Conservation (phyloP, 116 monocot species). For the Cymodocea nodosa region DNA sequence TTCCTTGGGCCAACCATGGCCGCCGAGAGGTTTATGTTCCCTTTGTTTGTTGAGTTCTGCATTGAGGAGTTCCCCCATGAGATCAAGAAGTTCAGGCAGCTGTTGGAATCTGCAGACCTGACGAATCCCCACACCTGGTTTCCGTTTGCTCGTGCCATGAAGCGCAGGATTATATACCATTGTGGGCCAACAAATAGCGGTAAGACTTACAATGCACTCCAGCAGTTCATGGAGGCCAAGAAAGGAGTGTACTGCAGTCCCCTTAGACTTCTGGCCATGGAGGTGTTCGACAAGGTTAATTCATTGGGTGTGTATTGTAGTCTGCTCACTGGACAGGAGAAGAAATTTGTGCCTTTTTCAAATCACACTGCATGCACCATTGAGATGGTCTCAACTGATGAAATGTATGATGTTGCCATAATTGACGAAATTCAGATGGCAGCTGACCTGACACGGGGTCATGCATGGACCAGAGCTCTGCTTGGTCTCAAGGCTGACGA, state of each 20-base stretch:
- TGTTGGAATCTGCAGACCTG: constrained; percentile 64
- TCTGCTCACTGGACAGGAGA: constrained; percentile 84
- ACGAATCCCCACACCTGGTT: constrained; percentile 85
- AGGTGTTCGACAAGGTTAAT: constrained; percentile 93
- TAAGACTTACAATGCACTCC: constrained; percentile 85
- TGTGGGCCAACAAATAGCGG: constrained; percentile 98
- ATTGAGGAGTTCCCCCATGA: constrained; percentile 38
- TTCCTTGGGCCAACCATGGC: constrained; percentile 20
- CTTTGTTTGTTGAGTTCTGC: constrained; percentile 70
- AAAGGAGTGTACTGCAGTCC: constrained; percentile 86
- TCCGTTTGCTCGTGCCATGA: constrained; percentile 95
- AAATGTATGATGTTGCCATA: constrained; percentile 72
- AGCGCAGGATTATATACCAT: constrained; percentile 68
- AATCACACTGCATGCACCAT: constrained; percentile 76
- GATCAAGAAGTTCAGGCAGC: constrained; percentile 20
- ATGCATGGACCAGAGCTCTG: constrained; percentile 79
- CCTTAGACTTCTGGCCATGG: constrained; percentile 84
- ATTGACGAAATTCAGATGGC: constrained; percentile 97
- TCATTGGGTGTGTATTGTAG: constrained; percentile 78
- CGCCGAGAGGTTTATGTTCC: constrained; percentile 58
- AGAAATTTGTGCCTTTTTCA: constrained; percentile 64
- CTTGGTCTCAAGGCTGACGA: constrained; percentile 91
- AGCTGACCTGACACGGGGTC: constrained; percentile 58
- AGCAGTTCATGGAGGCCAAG: constrained; percentile 61
- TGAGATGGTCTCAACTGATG: constrained; percentile 79